These are phyloP conservation scores for Diplodia sapinea DNA, from an alignment of 2,329 filamentous ascomycete species.

Conservation along the genomic window DNA sequence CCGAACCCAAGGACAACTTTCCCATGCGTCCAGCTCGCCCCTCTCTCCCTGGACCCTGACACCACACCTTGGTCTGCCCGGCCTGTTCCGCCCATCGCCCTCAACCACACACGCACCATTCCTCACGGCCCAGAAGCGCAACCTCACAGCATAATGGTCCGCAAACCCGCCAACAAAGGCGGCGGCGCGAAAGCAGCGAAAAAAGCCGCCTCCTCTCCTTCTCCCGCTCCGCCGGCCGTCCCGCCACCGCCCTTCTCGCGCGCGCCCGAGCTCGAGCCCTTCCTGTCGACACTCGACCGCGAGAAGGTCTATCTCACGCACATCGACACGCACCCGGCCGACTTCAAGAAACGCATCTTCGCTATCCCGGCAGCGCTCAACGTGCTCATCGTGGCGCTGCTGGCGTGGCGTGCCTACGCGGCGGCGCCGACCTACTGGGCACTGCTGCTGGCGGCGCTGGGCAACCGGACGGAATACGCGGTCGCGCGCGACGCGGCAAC, in stretches of 20 bases:
- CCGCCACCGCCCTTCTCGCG: constrained; percentile 71
- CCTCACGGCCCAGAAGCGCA: not conserved
- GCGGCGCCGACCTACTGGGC: constrained; percentile 75
- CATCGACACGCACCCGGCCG: constrained; percentile 71
- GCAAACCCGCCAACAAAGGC: constrained; percentile 25
- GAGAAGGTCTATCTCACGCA: constrained; percentile 83
- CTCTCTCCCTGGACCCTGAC: not conserved
- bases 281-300: constrained; percentile 69
- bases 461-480: constrained; percentile 69
- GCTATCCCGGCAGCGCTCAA: constrained; percentile 80
- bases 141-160: constrained; percentile 15
- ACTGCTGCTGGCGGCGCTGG: constrained; percentile 68
- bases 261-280: constrained; percentile 67
- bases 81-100: not conserved
- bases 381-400: constrained; percentile 65
- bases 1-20: constrained; percentile 23
- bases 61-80: not conserved
- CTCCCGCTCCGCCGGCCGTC: constrained; percentile 32
- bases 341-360: constrained; percentile 84
- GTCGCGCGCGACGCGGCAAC: constrained; percentile 62
- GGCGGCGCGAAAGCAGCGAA: not conserved
- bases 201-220: not conserved
- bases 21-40: constrained; percentile 3
- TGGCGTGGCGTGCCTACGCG: constrained; percentile 71
- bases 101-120: not conserved